Percentiles rank a stretch among this genome's conserved stretches.
These are phyloP conservation scores for Bonia amplexicaulis DNA, from an alignment of 176 grass and related monocot species.

Conservation along the genomic window DNA sequence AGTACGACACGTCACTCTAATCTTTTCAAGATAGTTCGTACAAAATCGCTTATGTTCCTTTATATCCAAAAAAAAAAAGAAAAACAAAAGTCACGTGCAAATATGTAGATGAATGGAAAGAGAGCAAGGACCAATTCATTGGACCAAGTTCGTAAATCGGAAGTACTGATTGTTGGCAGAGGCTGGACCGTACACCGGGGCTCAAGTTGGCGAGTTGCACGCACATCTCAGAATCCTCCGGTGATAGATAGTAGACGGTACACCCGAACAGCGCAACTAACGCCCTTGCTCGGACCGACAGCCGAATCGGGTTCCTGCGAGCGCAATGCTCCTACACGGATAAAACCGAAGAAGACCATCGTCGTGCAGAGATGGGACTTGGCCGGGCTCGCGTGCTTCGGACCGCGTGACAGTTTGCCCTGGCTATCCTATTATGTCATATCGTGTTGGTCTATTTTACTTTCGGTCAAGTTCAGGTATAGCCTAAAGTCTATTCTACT, in stretches of 20 bases:
- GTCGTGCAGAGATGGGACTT: too few relatives aligned
- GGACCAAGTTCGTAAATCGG: background rate
- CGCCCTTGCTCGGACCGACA: background rate
- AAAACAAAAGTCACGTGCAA: background rate
- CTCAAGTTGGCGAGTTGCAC: background rate
- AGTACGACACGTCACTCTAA: background rate
- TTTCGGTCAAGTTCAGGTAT: too few relatives aligned
- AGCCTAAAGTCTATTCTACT: too few relatives aligned
- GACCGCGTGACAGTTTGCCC: rapidly evolving
- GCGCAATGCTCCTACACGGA: background rate
- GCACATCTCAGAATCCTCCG: background rate
- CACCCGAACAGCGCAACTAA: background rate
- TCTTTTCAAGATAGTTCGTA: background rate
- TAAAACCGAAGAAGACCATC: background rate
- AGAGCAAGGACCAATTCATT: background rate
- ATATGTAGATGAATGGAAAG: background rate
- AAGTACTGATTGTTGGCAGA: background rate
- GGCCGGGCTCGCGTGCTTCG: too few relatives aligned
- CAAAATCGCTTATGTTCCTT: too few relatives aligned
- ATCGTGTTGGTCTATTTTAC: too few relatives aligned
- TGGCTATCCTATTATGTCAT: too few relatives aligned
- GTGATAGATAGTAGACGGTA: background rate
- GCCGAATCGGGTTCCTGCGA: background rate
- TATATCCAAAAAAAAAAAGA: too few relatives aligned
- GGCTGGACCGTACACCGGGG: background rate